phyloP scores from a whole-genome alignment of 1,139 yeast genomes.

The Candida tetrigidarum region DNA sequence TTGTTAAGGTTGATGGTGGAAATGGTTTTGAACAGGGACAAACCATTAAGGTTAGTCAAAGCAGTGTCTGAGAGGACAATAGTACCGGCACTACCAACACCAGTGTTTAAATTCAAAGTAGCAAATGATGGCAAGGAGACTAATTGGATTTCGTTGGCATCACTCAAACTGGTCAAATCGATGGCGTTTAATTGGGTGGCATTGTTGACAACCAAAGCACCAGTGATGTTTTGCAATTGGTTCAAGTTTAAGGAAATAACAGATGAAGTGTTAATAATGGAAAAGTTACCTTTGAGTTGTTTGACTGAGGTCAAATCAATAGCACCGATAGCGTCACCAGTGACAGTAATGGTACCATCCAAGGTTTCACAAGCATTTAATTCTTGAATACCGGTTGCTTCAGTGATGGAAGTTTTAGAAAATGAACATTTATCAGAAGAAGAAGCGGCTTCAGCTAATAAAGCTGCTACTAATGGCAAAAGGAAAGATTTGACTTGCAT shows the following conservation, averaged over 20 bases:
- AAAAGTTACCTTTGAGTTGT: constrained; percentile 39
- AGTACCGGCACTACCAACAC: constrained; percentile 37
- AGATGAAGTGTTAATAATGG: constrained; percentile 46
- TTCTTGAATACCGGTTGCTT: constrained; percentile 37
- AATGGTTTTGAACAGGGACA: constrained; percentile 37
- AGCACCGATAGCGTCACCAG: constrained; percentile 40
- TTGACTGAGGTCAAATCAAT: constrained; percentile 39
- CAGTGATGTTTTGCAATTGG: constrained; percentile 37
- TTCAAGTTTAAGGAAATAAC: constrained; percentile 38
- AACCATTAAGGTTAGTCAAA: constrained; percentile 40
- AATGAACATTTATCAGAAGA: constrained; percentile 35
- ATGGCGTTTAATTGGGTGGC: constrained; percentile 46
- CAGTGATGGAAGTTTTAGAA: constrained; percentile 42
- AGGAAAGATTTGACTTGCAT: constrained; percentile 23
- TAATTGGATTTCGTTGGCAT: constrained; percentile 36
- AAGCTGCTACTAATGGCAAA: constrained; percentile 18
- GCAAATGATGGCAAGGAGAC: constrained; percentile 51
- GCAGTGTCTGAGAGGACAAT: constrained; percentile 51
- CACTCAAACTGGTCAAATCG: constrained; percentile 39
- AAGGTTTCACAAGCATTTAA: constrained; percentile 47
- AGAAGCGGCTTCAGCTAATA: constrained; percentile 9
- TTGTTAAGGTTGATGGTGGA: constrained; percentile 47
- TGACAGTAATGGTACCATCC: constrained; percentile 43
- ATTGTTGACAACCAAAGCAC: constrained; percentile 40
- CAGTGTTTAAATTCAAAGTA: constrained; percentile 39